phyloP scores from a whole-genome alignment of 2,329 filamentous ascomycete genomes.

The Uncinocarpus reesii region DNA sequence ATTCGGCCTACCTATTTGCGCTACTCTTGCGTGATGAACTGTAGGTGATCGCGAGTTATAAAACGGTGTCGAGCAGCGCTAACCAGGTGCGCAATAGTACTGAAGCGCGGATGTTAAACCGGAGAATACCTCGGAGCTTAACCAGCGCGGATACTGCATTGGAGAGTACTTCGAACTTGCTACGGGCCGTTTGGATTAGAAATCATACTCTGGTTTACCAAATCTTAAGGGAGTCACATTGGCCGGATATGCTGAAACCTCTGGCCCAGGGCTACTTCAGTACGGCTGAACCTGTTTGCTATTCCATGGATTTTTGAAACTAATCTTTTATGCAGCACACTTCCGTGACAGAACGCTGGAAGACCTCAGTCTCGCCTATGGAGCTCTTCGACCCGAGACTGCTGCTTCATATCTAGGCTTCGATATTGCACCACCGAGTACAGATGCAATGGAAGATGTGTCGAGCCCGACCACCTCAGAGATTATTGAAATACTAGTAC shows the following conservation, averaged over 20 bases:
- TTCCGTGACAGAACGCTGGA: constrained; percentile 33
- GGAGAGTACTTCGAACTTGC: constrained; percentile 28
- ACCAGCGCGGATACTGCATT: constrained; percentile 25
- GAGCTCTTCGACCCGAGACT: constrained; percentile 29
- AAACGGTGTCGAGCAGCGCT: neutral
- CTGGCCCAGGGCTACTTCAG: constrained; percentile 30
- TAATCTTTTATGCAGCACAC: constrained; percentile 22
- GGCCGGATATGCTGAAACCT: constrained; percentile 26
- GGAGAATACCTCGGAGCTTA: constrained; percentile 28
- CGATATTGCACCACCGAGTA: constrained; percentile 17
- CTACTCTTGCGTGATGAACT: constrained; percentile 33
- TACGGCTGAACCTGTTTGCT: constrained; percentile 18
- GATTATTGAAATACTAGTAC: constrained; percentile 27
- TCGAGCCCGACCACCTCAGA: constrained; percentile 23
- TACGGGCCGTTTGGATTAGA: constrained; percentile 33
- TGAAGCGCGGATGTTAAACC: constrained; percentile 33
- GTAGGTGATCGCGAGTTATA: constrained; percentile 20
- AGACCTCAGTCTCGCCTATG: constrained; percentile 32
- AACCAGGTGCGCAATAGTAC: constrained; percentile 3
- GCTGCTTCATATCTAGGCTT: constrained; percentile 32
- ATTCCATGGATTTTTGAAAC: neutral
- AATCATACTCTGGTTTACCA: constrained; percentile 30
- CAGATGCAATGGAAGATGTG: constrained; percentile 13
- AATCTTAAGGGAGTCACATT: constrained; percentile 26
- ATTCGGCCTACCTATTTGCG: constrained; percentile 32